Percentiles rank a stretch among this genome's conserved stretches.
phyloP scores from a whole-genome alignment of 257 asterid genomes.

The Scutellaria galericulata region DNA sequence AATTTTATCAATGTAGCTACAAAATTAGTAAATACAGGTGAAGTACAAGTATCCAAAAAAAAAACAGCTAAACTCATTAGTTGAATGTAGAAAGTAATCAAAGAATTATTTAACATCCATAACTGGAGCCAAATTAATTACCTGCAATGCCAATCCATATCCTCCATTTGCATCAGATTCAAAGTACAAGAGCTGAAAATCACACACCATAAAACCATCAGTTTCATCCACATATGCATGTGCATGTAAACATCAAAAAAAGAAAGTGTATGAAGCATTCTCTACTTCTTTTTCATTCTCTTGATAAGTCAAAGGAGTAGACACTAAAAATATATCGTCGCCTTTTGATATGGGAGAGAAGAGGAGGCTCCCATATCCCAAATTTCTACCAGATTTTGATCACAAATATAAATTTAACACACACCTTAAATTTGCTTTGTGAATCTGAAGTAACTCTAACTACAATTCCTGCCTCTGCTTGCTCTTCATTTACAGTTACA shows the following conservation, averaged over 20 bases:
- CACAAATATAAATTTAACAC: slow-evolving; percentile 9
- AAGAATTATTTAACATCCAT: not conserved
- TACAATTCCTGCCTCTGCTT: slow-evolving; percentile 83
- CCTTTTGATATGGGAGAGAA: not conserved
- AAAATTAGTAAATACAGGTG: no score
- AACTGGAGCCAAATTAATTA: slow-evolving; percentile 31
- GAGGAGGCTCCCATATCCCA: not conserved
- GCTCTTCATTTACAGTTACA: slow-evolving; percentile 83
- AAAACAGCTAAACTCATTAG: no score
- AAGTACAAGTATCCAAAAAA: no score
- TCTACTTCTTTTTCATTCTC: not conserved
- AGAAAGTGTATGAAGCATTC: not conserved
- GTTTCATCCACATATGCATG: slow-evolving; percentile 18
- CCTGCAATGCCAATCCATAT: slow-evolving; percentile 89
- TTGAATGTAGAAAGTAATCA: not conserved
- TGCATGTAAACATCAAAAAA: not conserved
- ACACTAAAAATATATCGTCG: not conserved
- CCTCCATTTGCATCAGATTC: slow-evolving; percentile 79
- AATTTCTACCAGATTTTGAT: not conserved
- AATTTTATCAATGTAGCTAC: no score
- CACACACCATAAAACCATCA: slow-evolving; percentile 24
- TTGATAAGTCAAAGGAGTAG: slow-evolving; percentile 2
- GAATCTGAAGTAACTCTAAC: slow-evolving; percentile 89
- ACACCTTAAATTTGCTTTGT: slow-evolving; percentile 93
- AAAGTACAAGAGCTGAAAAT: slow-evolving; percentile 60